Conservation (phyloP, 2,329 filamentous ascomycete genomes). For the Diaporthe sp. region DNA sequence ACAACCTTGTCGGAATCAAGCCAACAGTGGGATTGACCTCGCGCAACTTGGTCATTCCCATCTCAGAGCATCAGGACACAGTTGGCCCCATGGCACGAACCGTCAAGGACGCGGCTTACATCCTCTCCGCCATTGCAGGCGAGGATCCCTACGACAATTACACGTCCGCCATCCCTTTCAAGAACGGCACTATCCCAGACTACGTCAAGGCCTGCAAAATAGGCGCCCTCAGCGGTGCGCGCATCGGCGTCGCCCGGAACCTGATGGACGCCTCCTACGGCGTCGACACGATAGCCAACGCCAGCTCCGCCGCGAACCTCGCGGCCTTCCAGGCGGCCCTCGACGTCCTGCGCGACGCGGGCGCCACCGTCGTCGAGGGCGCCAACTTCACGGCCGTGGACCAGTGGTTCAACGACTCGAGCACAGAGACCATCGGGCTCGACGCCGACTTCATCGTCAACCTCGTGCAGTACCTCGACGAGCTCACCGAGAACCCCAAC, state of each 20-base stretch:
- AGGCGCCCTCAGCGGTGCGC: conserved; percentile 66
- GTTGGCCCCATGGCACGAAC: conserved; percentile 75
- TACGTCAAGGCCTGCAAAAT: conserved; percentile 70
- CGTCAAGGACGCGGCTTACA: conserved; percentile 52
- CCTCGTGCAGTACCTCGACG: conserved; percentile 68
- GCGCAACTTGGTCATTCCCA: conserved; percentile 74
- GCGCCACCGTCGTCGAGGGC: conserved; percentile 70
- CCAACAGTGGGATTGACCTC: conserved; percentile 74
- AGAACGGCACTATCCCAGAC: conserved; percentile 60
- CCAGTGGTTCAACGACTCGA: conserved; percentile 50
- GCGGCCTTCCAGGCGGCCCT: conserved; percentile 68
- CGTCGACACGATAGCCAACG: conserved; percentile 36
- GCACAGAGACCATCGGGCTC: conserved; percentile 49
- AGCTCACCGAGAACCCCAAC: conserved; percentile 70
- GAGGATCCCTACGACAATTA: conserved; percentile 66
- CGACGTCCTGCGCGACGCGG: conserved; percentile 63
- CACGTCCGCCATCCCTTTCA: conserved; percentile 57
- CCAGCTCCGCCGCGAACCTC: conserved; percentile 45
- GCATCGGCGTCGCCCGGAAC: conserved; percentile 75
- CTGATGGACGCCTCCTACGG: conserved; percentile 56
- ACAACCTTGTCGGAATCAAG: conserved; percentile 78
- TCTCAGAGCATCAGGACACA: conserved; percentile 74
- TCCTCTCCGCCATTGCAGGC: conserved; percentile 57
- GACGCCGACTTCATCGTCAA: conserved; percentile 71
- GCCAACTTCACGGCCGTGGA: conserved; percentile 61